Percentiles rank a stretch among this genome's conserved stretches.
phyloP scores from a whole-genome alignment of 495 filamentous ascomycete species.

The Penicillium waksmanii region DNA sequence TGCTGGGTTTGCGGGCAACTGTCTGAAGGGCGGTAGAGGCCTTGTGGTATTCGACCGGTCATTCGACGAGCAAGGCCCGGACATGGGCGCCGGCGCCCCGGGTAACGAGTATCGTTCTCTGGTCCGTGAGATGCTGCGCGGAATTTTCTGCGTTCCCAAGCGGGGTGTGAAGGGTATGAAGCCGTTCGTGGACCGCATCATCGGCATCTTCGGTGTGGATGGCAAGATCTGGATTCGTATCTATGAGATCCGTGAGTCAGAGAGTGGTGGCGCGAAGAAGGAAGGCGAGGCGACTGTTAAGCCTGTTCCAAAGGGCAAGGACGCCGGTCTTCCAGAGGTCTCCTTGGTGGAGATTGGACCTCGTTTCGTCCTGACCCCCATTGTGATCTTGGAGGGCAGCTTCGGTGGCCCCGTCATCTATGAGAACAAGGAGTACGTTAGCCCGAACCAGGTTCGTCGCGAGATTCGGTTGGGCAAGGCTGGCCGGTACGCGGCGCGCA shows the following conservation, averaged over 20 bases:
- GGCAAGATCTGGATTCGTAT: constrained; percentile 96
- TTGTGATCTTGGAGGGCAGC: constrained; percentile 91
- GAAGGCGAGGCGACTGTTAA: constrained; percentile 39
- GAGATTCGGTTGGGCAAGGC: constrained; percentile 78
- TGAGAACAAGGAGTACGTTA: constrained; percentile 98
- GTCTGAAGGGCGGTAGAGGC: constrained; percentile 93
- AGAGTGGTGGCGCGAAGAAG: constrained; percentile 48
- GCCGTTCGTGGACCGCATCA: constrained; percentile 94
- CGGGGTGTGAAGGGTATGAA: constrained; percentile 80
- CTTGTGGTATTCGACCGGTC: constrained; percentile 86
- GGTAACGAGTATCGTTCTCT: constrained; percentile 50
- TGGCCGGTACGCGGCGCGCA: constrained; percentile 69
- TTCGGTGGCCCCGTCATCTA: constrained; percentile 98
- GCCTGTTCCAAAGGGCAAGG: constrained; percentile 39
- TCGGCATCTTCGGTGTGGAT: constrained; percentile 89
- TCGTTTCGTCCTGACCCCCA: constrained; percentile 91
- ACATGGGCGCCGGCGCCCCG: constrained; percentile 42
- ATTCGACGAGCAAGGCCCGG: constrained; percentile 69
- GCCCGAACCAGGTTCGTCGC: constrained; percentile 88
- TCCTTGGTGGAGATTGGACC: constrained; percentile 93
- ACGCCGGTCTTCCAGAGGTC: constrained; percentile 64
- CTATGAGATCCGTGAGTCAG: constrained; percentile 90
- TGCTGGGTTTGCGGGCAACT: constrained; percentile 91
- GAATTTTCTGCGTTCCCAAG: constrained; percentile 93
- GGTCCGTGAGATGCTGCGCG: constrained; percentile 75